Percentiles rank a stretch among this genome's conserved stretches.
These are phyloP conservation scores for Rhizopogon salebrosus DNA, from an alignment of 768 basidiomycete species.

Conservation along the genomic window DNA sequence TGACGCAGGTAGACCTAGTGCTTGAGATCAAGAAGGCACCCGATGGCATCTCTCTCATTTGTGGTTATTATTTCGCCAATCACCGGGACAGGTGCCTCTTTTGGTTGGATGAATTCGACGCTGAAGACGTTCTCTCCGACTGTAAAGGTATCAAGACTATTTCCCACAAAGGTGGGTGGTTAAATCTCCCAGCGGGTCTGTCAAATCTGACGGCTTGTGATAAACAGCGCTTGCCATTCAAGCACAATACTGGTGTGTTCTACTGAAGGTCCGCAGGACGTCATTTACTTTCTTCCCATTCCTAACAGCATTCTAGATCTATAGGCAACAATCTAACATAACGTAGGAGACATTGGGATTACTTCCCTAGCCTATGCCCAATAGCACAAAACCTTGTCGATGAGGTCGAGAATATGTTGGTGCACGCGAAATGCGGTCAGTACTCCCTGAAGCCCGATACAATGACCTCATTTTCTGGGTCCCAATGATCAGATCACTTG, in stretches of 20 bases:
- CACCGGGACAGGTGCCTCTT: slow-evolving; percentile 44
- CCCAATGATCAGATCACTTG: slow-evolving; percentile 14
- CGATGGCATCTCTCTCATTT: slow-evolving; percentile 12
- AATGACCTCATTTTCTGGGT: background rate
- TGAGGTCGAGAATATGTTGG: slow-evolving; percentile 19
- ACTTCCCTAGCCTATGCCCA: slow-evolving; percentile 21
- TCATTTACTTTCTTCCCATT: background rate
- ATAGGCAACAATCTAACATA: background rate
- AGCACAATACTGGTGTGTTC: slow-evolving; percentile 30
- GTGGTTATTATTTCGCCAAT: slow-evolving; percentile 49
- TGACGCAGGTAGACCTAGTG: slow-evolving; percentile 37
- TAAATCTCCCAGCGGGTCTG: background rate
- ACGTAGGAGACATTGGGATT: slow-evolving; percentile 30
- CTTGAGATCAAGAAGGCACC: slow-evolving; percentile 34
- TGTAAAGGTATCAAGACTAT: slow-evolving; percentile 14
- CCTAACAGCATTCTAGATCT: background rate
- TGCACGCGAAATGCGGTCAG: slow-evolving; percentile 23
- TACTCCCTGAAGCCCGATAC: background rate
- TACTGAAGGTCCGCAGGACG: background rate
- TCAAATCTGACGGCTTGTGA: background rate
- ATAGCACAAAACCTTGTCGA: slow-evolving; percentile 21
- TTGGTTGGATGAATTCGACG: slow-evolving; percentile 44
- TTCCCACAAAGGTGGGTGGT: slow-evolving; percentile 21
- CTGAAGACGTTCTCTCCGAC: slow-evolving; percentile 22
- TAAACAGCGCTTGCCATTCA: slow-evolving; percentile 27